A percentile compares a stretch with the other conserved stretches of the same genome.
Evolutionary conservation across 2,329 filamentous ascomycete genomes (phyloP).

Genomic region (Coniochaeta pulveracea): DNA sequence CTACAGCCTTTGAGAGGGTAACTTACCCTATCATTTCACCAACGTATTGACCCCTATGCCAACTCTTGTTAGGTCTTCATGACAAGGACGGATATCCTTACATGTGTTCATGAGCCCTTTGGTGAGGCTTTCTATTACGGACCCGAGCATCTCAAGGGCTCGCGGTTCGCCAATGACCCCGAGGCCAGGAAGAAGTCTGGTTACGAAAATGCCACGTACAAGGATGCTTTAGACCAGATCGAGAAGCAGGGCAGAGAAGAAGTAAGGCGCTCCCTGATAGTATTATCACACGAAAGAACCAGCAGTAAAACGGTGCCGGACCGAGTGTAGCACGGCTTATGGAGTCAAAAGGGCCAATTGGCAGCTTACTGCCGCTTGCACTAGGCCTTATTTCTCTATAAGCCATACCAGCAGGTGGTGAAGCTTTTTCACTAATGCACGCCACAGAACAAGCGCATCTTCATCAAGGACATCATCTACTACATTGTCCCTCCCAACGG

Average conservation of each 20-base stretch:
- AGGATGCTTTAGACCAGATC: slow-evolving; percentile 69
- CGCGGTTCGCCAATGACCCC: slow-evolving; percentile 63
- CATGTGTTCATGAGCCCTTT: slow-evolving; percentile 90
- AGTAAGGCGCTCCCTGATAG: too few relatives aligned
- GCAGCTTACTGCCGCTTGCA: too few relatives aligned
- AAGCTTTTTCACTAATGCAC: too few relatives aligned
- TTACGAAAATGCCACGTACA: slow-evolving; percentile 59
- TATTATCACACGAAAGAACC: too few relatives aligned
- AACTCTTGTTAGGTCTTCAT: slow-evolving; percentile 67
- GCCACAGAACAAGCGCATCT: slow-evolving; percentile 77
- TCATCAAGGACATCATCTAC: slow-evolving; percentile 97
- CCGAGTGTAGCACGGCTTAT: too few relatives aligned
- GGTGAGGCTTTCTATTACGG: slow-evolving; percentile 95
- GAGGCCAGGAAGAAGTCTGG: slow-evolving; percentile 46
- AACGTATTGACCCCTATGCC: slow-evolving; percentile 7
- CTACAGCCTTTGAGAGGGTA: slow-evolving; percentile 93
- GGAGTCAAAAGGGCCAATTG: too few relatives aligned
- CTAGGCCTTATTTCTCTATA: too few relatives aligned
- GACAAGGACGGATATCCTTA: slow-evolving; percentile 72
- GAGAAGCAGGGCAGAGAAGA: slow-evolving; percentile 45
- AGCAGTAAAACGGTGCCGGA: too few relatives aligned
- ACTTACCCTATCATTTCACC: slow-evolving; percentile 13
- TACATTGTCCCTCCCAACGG: slow-evolving; percentile 73
- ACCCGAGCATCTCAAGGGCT: slow-evolving; percentile 73
- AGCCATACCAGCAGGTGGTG: too few relatives aligned